Conservation (phyloP, 768 basidiomycete genomes). For the Boletales sp. region DNA sequence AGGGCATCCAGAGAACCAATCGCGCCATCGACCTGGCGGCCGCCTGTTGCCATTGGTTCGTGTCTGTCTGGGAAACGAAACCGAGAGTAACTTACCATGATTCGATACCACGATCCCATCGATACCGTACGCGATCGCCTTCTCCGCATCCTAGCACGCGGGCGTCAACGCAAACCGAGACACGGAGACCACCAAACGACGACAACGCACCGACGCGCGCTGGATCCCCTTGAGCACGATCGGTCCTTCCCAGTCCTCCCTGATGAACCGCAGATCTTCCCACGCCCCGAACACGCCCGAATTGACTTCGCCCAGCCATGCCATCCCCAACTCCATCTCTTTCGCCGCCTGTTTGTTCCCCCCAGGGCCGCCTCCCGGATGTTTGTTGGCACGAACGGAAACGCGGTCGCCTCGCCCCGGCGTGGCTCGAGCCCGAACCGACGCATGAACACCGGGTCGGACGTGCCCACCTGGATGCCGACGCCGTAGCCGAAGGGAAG, state of each 20-base stretch:
- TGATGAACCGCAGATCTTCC: constrained; percentile 67
- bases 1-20: constrained; percentile 76
- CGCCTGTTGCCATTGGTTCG: too few relatives aligned
- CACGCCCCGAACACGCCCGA: constrained; percentile 63
- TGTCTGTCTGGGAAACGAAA: too few relatives aligned
- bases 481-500: constrained; percentile 66
- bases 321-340: constrained; percentile 46
- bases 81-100: too few relatives aligned
- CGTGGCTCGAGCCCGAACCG: constrained; percentile 43
- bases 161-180: background rate
- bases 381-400: constrained; percentile 56
- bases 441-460: constrained; percentile 79
- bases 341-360: constrained; percentile 46
- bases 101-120: constrained; percentile 49
- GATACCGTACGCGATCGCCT: constrained; percentile 41
- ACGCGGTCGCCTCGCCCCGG: constrained; percentile 39
- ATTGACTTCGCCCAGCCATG: constrained; percentile 61
- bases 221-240: constrained; percentile 79
- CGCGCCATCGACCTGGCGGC: constrained; percentile 77
- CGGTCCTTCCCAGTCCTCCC: constrained; percentile 74
- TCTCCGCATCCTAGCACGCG: constrained; percentile 42
- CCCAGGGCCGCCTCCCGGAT: constrained; percentile 37
- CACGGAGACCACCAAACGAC: too few relatives aligned
- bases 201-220: constrained; percentile 45
- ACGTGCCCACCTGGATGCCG: constrained; percentile 62